These are phyloP conservation scores for Polysphondylium violaceum DNA, from an alignment of 78 protist genomes.

Conservation along the genomic window DNA sequence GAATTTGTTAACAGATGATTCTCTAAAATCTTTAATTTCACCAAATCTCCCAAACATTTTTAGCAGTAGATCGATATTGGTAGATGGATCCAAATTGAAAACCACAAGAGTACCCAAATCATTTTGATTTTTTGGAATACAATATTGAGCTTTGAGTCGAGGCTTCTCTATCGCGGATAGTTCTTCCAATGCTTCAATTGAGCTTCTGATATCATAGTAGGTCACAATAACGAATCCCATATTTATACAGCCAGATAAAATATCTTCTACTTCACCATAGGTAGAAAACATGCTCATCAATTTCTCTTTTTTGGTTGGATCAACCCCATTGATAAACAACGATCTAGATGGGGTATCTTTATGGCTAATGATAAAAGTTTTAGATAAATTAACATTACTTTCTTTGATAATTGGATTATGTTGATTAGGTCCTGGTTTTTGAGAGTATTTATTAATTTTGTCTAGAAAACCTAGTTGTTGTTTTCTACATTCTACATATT, in stretches of 20 bases:
- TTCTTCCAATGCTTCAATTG: conserved; percentile 73
- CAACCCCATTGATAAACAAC: conserved; percentile 47
- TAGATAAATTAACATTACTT: conserved; percentile 7
- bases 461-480: not conserved
- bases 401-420: not conserved
- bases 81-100: conserved; percentile 78
- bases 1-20: conserved; percentile 90
- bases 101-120: conserved; percentile 92
- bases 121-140: conserved; percentile 56
- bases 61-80: conserved; percentile 40
- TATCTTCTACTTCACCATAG: conserved; percentile 52
- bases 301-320: conserved; percentile 10
- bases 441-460: not conserved
- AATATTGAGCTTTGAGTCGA: conserved; percentile 57
- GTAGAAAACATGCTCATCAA: conserved; percentile 17
- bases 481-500: too few relatives aligned
- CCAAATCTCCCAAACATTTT: conserved; percentile 81
- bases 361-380: conserved; percentile 4
- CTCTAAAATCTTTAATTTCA: conserved; percentile 87
- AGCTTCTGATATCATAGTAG: conserved; percentile 85
- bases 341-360: conserved; percentile 81
- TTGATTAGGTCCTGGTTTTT: not conserved
- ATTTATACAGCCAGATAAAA: conserved; percentile 36
- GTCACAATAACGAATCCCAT: conserved; percentile 68
- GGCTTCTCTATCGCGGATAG: conserved; percentile 13